Conservation (phyloP, 108 stramenopile genomes). For the Cyclotella sp. region DNA sequence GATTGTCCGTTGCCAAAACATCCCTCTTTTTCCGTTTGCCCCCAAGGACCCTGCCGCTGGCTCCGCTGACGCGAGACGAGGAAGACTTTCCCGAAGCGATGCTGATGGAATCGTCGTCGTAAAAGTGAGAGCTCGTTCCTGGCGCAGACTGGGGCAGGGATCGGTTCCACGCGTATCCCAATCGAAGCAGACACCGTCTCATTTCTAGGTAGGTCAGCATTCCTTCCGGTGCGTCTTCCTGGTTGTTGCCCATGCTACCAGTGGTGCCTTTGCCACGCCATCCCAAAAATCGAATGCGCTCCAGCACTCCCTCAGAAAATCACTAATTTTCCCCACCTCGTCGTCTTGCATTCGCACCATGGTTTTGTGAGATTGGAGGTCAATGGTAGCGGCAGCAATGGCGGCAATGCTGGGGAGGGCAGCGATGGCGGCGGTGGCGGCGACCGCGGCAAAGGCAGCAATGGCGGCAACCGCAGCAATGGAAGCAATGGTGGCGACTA, state of each 20-base stretch:
- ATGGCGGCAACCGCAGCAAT: too few relatives aligned
- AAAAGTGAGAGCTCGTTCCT: not conserved
- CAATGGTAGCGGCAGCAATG: too few relatives aligned
- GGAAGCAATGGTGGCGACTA: too few relatives aligned
- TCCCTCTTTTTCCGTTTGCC: conserved; percentile 13
- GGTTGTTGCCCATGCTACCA: conserved; percentile 8
- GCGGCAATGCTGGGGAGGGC: too few relatives aligned
- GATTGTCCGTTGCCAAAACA: conserved; percentile 29
- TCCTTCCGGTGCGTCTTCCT: too few relatives aligned
- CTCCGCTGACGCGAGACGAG: conserved; percentile 7
- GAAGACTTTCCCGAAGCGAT: not conserved
- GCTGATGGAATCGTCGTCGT: conserved; percentile 31
- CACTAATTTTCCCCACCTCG: conserved; percentile 51
- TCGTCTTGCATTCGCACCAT: conserved; percentile 75
- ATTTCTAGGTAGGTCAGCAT: too few relatives aligned
- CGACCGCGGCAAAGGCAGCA: too few relatives aligned
- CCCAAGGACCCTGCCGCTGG: not conserved
- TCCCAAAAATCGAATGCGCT: conserved; percentile 44
- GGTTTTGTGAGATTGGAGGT: conserved; percentile 63
- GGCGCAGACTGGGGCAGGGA: not conserved
- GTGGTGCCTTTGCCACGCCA: conserved; percentile 31
- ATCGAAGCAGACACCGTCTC: conserved; percentile 35
- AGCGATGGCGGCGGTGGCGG: too few relatives aligned
- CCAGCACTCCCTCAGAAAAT: conserved; percentile 53
- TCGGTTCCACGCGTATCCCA: conserved; percentile 28